Percentiles rank a stretch among this genome's conserved stretches.
These are phyloP conservation scores for Pseudotulostoma volvatum DNA, from an alignment of 495 filamentous ascomycete species.

Conservation along the genomic window DNA sequence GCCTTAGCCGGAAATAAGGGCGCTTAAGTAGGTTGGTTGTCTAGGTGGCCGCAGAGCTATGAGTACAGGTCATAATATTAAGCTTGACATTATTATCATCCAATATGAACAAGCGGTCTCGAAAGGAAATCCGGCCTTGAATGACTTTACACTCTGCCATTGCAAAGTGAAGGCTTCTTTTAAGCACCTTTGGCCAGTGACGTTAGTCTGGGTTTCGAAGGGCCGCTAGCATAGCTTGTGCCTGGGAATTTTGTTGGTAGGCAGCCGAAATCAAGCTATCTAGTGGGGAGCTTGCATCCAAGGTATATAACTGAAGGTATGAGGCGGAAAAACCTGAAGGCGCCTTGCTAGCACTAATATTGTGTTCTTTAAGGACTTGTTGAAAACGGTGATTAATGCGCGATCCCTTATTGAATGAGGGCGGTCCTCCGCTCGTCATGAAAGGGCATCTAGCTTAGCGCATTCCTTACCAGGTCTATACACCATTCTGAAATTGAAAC, in stretches of 20 bases:
- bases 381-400: background rate
- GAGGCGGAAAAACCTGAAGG: background rate
- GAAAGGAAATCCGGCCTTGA: background rate
- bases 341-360: background rate
- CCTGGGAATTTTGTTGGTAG: background rate
- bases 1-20: background rate
- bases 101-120: background rate
- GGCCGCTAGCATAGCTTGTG: background rate
- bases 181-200: background rate
- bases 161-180: background rate
- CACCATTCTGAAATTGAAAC: constrained; percentile 15
- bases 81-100: background rate
- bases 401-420: background rate
- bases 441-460: constrained; percentile 10
- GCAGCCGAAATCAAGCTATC: background rate
- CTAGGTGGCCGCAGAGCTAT: background rate
- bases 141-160: background rate
- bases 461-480: constrained; percentile 10
- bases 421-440: constrained; percentile 3
- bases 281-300: background rate
- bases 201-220: background rate
- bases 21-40: background rate
- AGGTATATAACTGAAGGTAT: background rate
- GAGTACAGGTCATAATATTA: background rate
- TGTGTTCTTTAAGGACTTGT: background rate